Percentiles rank a stretch among this genome's conserved stretches.
phyloP scores from a whole-genome alignment of 768 basidiomycete genomes.

The Lyophyllum semitale region DNA sequence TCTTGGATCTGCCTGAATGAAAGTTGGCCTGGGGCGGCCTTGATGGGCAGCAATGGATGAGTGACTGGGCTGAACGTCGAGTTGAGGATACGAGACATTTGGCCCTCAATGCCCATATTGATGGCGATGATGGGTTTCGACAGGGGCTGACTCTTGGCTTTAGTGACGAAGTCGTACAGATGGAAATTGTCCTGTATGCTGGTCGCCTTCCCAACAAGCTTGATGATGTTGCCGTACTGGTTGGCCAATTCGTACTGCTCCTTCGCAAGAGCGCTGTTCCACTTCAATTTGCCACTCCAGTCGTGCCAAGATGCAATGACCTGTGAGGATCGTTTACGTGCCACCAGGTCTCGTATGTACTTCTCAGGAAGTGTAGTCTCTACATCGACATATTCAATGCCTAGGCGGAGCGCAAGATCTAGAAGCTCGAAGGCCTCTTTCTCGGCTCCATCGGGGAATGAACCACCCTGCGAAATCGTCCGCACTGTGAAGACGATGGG shows the following conservation, averaged over 20 bases:
- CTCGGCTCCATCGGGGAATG: constrained; percentile 79
- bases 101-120: constrained; percentile 90
- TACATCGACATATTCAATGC: constrained; percentile 91
- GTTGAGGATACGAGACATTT: constrained; percentile 89
- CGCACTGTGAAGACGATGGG: constrained; percentile 94
- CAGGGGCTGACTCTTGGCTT: constrained; percentile 38
- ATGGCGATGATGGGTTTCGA: constrained; percentile 90
- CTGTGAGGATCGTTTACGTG: constrained; percentile 69
- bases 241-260: constrained; percentile 70
- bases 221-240: constrained; percentile 83
- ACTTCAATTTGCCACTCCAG: constrained; percentile 82
- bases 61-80: constrained; percentile 86
- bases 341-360: constrained; percentile 56
- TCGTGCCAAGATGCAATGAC: constrained; percentile 97
- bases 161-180: constrained; percentile 70
- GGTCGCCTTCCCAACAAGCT: constrained; percentile 87
- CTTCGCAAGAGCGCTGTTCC: constrained; percentile 68
- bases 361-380: constrained; percentile 78
- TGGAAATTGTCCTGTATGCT: constrained; percentile 76
- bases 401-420: constrained; percentile 75
- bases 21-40: constrained; percentile 93
- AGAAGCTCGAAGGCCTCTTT: constrained; percentile 77
- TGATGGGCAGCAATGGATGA: constrained; percentile 81
- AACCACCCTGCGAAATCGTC: constrained; percentile 86
- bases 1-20: constrained; percentile 85